Conservation (phyloP, 306 rosid species). For the Cercis canadensis region DNA sequence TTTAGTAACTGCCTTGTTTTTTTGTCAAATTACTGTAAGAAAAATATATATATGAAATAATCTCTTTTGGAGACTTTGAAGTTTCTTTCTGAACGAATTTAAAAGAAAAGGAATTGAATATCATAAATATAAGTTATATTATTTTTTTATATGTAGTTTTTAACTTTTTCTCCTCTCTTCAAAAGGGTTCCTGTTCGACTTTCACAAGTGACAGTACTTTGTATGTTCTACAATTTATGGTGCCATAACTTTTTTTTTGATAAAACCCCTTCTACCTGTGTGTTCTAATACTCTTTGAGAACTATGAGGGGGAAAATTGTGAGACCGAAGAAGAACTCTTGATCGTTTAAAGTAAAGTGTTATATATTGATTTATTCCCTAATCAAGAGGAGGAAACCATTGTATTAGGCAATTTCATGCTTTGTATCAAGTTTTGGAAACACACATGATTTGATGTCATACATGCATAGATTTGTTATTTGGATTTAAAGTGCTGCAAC, state of each 20-base stretch:
- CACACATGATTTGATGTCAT: background rate
- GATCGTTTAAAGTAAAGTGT: background rate
- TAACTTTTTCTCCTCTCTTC: background rate
- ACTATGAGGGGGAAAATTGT: background rate
- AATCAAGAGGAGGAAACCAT: slow-evolving; percentile 4
- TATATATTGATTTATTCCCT: background rate
- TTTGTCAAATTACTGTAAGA: background rate
- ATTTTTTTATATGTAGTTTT: too few relatives aligned
- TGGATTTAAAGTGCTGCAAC: background rate
- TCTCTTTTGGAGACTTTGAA: background rate
- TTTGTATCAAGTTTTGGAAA: background rate
- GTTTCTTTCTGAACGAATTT: too few relatives aligned
- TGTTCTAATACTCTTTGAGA: background rate
- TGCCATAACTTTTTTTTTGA: too few relatives aligned
- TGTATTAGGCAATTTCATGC: background rate
- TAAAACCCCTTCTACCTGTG: background rate
- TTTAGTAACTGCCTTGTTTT: slow-evolving; percentile 15
- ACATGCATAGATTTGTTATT: background rate
- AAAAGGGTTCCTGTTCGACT: background rate
- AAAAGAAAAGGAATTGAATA: background rate
- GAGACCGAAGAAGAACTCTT: background rate
- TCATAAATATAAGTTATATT: background rate
- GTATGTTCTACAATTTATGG: too few relatives aligned
- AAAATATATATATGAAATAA: background rate
- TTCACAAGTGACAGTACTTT: too few relatives aligned